Percentiles rank a stretch among this genome's conserved stretches.
These are phyloP conservation scores for Oryza meyeriana DNA, from an alignment of 176 grass and related monocot genomes.

Conservation along the genomic window DNA sequence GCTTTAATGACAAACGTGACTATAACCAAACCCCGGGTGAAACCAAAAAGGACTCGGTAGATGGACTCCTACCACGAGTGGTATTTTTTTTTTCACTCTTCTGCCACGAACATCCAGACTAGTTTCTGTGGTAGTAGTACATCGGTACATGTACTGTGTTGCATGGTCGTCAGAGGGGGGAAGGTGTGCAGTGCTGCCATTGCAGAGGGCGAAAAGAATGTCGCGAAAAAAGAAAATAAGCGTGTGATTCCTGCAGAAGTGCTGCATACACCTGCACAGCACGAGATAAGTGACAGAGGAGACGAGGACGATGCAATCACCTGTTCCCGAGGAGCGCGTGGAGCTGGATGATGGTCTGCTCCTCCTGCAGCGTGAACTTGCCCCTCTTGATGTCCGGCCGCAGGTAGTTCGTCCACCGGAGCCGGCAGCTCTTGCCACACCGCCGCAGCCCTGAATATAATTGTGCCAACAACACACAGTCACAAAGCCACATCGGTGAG, in stretches of 20 bases:
- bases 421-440: constrained; percentile 77
- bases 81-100: neutral
- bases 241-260: neutral
- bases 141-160: neutral
- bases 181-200: neutral
- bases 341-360: constrained; percentile 80
- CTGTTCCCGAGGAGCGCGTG: constrained; percentile 80
- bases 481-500: neutral
- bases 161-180: neutral
- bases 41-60: neutral
- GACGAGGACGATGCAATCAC: constrained; percentile 14
- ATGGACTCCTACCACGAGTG: too few species aligned
- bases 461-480: neutral
- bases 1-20: constrained; percentile 42
- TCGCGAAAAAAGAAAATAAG: neutral
- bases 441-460: constrained; percentile 47
- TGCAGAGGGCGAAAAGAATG: neutral
- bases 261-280: neutral
- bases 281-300: neutral
- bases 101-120: neutral
- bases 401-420: constrained; percentile 83
- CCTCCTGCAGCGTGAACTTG: constrained; percentile 72
- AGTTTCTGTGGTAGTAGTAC: neutral
- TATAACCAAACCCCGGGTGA: neutral
- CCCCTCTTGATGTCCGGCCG: constrained; percentile 76